Base-by-base conservation (phyloP, 306 rosid genomes). In the Sophora flavescens region DNA sequence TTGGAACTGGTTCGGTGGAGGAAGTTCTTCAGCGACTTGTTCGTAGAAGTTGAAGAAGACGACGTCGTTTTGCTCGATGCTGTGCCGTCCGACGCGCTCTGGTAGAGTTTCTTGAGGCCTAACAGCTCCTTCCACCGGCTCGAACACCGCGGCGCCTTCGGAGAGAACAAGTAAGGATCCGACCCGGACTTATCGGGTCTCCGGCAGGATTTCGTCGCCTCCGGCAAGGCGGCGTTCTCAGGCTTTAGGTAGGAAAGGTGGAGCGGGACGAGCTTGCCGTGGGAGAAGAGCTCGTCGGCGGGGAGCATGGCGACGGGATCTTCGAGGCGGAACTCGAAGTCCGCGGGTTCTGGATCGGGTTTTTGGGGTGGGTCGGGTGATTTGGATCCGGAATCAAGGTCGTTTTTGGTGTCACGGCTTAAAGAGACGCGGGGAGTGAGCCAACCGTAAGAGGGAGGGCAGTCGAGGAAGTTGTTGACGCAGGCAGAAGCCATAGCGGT, bases 61-160 rank as follows among this genome's bases (percentile, higher is more conserved):
- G 94, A 48, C 52, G 89, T 2, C 36, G 91, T 45, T 75, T 89
- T 81, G 6, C 30, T 2, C 0, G 56, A 3, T 15, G 78, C 8
- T 1, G 80, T 16, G 70, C 36, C 8, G 77, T 57, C 83, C 0
- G 72, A 30, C 7, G 87, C 13, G 63, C 60, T 87, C 68, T 74
- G 91, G 79, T 87, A 86, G 52, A 90, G 86, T 80, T 89, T 92
- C 58, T 91, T 96, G 11, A 92, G 48, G 42, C 98, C 96, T 33
- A 96, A 58, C 0, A 96, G 84, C 80, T 96, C 98, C 44, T 87
- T 96, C 99, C 98, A 92, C 62, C 96, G 88, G 81, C 96, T 90
- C 2, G 99, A 91, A 41, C 98, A 96, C n/a, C 98, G 85, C n/a
- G 98, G 99, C 0, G 98, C 99, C 79, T 96, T 96, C 0, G 99